Evolutionary conservation across 768 basidiomycete species (phyloP), one percentile per base, ranked within the genome.

Genomic region (Filobasidium wieringae): DNA sequence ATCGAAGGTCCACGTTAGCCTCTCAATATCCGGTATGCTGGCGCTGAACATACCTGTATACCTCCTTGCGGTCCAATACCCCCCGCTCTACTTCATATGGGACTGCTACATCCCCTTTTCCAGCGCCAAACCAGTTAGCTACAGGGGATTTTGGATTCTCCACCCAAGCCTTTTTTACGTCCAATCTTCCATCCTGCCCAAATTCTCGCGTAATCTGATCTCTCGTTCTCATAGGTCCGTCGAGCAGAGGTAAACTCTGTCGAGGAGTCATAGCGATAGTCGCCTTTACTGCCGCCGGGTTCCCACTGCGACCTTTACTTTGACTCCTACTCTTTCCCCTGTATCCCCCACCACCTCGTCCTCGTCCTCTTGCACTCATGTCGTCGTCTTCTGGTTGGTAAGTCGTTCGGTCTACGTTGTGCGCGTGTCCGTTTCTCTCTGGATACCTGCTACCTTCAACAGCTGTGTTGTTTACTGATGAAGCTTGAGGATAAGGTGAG

Each of bases 61-160:
- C 56, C 51, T 54, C 64, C 57, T 70, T 63, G 2, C 72, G 72
- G 19, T 65, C 64, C 3, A 74, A 58, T 17, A 66, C 24, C 12
- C 74, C 76, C 39, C 75, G 71, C 1, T 67, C 51, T 22, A 58
- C 53, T 19, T 64, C 51, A 57, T 75, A 79, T 24, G 60, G 58
- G 9, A 66, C 65, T 2, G 62, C 53, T 2, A 61, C 65, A 17
- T 66, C 64, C 24, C 67, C 64, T 14, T 49, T 59, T 7, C 59
- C 57, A 7, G 57, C 59, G 22, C 64, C 64, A 30, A 74, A 39
- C 56, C 68, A 78, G 67, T 81, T 82, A 14, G 76, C 74, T 37
- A 82, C 64, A 11, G 80, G 78, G 0, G 79, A 78, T 59, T 82
- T 83, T 26, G 82, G 79, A 61, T 82, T 80, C 32, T 75, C 71